Evolutionary conservation across 1,139 yeast genomes (phyloP).

Genomic region (Lodderomyces elongisporus): DNA sequence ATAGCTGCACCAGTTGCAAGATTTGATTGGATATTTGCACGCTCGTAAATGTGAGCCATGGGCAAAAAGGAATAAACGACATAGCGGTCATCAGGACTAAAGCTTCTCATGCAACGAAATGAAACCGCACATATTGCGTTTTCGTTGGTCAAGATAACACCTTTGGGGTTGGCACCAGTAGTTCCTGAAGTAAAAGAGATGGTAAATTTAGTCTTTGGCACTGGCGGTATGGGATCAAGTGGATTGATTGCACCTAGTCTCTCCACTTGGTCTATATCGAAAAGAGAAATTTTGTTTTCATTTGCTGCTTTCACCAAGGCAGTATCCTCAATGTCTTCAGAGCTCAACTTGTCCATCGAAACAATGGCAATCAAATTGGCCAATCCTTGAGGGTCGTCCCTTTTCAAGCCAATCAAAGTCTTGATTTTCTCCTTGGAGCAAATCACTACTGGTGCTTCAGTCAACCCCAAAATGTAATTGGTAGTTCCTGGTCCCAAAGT

Average conservation of each 20-base stretch:
- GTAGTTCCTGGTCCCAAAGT: slow-evolving; percentile 36
- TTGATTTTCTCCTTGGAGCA: slow-evolving; percentile 32
- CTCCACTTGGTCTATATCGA: slow-evolving; percentile 41
- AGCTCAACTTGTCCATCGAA: slow-evolving; percentile 36
- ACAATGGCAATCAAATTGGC: slow-evolving; percentile 28
- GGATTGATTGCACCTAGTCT: slow-evolving; percentile 49
- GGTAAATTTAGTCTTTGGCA: slow-evolving; percentile 52
- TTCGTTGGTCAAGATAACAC: slow-evolving; percentile 57
- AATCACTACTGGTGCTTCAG: slow-evolving; percentile 32
- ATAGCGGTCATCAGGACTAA: slow-evolving; percentile 17
- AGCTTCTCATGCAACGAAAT: slow-evolving; percentile 14
- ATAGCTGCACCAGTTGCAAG: slow-evolving; percentile 26
- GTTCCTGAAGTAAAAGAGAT: slow-evolving; percentile 78
- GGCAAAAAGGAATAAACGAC: slow-evolving; percentile 19
- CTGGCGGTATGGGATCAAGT: slow-evolving; percentile 46
- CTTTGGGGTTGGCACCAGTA: slow-evolving; percentile 66
- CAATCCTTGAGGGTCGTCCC: slow-evolving; percentile 18
- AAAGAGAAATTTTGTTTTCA: slow-evolving; percentile 25
- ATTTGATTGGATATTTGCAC: slow-evolving; percentile 24
- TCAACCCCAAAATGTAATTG: slow-evolving; percentile 28
- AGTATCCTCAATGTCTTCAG: slow-evolving; percentile 12
- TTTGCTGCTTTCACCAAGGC: slow-evolving; percentile 19
- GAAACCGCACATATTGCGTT: slow-evolving; percentile 47
- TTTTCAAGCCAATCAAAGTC: slow-evolving; percentile 24
- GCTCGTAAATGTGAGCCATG: slow-evolving; percentile 63